These are phyloP conservation scores for Sugiyamaella sp. DNA, from an alignment of 1,139 yeast species.

Conservation along the genomic window DNA sequence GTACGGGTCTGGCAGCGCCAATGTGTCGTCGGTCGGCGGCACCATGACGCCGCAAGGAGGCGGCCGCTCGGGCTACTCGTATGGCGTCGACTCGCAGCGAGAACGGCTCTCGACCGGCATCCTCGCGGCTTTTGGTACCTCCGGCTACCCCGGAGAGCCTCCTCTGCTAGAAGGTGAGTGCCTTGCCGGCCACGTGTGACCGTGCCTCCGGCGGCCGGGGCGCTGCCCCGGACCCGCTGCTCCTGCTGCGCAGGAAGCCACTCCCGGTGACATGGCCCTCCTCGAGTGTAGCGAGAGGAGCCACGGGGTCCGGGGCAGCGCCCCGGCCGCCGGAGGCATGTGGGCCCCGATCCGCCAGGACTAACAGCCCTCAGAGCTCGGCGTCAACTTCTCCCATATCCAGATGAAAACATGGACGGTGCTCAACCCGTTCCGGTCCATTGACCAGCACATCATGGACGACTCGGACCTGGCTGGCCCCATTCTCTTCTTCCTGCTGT, in stretches of 20 bases:
- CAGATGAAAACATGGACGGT: constrained; percentile 84
- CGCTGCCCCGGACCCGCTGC: background rate
- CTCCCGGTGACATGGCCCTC: no score
- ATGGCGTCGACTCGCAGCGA: constrained; percentile 42
- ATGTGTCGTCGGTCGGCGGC: constrained; percentile 24
- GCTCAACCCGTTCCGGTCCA: constrained; percentile 69
- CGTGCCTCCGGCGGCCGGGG: background rate
- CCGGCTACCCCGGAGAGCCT: constrained; percentile 94
- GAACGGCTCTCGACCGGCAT: constrained; percentile 68
- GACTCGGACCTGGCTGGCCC: constrained; percentile 98
- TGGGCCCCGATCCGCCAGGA: no score
- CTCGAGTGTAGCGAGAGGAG: no score
- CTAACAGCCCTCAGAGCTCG: constrained; percentile 59
- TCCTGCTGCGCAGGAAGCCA: no score
- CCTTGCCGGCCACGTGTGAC: no score
- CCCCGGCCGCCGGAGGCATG: no score
- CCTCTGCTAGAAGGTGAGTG: constrained; percentile 66
- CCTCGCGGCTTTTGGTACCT: constrained; percentile 89
- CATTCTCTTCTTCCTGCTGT: constrained; percentile 78
- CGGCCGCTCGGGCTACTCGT: constrained; percentile 25
- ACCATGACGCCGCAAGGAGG: constrained; percentile 33
- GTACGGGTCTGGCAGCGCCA: constrained; percentile 25
- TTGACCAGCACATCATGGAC: constrained; percentile 75
- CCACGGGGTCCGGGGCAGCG: no score
- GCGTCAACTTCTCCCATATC: constrained; percentile 89